Conservation (phyloP, 1,139 yeast genomes). For the Nakaseomyces uthaithaninus region DNA sequence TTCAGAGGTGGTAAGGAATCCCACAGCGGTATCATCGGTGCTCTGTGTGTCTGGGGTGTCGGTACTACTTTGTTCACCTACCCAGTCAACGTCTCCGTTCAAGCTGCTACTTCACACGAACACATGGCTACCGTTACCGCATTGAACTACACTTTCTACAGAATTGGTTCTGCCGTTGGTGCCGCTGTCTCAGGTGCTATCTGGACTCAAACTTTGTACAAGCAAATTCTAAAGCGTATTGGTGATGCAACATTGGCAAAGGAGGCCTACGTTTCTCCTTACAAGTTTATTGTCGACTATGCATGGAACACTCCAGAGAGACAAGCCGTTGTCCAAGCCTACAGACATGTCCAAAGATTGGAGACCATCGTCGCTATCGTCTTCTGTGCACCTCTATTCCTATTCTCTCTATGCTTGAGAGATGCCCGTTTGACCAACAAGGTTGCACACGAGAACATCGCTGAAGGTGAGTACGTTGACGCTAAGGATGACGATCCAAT, state of each 20-base stretch:
- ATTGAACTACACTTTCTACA: conserved; percentile 44
- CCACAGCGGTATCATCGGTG: conserved; percentile 52
- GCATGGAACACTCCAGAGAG: conserved; percentile 54
- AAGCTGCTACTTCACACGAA: conserved; percentile 48
- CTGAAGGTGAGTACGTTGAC: conserved; percentile 35
- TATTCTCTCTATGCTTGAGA: conserved; percentile 42
- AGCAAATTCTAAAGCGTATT: conserved; percentile 27
- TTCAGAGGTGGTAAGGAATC: conserved; percentile 41
- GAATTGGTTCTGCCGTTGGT: conserved; percentile 45
- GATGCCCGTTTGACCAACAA: conserved; percentile 38
- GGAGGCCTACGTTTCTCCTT: conserved; percentile 44
- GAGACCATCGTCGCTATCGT: conserved; percentile 49
- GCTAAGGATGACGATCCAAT: conserved; percentile 38
- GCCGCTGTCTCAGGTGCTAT: conserved; percentile 45
- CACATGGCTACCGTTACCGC: conserved; percentile 51
- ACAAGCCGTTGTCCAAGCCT: conserved; percentile 44
- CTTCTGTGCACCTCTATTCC: conserved; percentile 46
- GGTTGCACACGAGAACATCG: conserved; percentile 30
- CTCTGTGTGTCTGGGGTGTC: conserved; percentile 55
- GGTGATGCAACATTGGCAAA: conserved; percentile 18
- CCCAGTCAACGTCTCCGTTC: conserved; percentile 55
- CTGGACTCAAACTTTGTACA: conserved; percentile 45
- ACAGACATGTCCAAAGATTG: conserved; percentile 47
- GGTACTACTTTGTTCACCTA: conserved; percentile 68
- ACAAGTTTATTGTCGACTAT: conserved; percentile 37